Evolutionary conservation across 1,139 yeast species (phyloP).

Genomic region (Groenewaldozyma sp.): DNA sequence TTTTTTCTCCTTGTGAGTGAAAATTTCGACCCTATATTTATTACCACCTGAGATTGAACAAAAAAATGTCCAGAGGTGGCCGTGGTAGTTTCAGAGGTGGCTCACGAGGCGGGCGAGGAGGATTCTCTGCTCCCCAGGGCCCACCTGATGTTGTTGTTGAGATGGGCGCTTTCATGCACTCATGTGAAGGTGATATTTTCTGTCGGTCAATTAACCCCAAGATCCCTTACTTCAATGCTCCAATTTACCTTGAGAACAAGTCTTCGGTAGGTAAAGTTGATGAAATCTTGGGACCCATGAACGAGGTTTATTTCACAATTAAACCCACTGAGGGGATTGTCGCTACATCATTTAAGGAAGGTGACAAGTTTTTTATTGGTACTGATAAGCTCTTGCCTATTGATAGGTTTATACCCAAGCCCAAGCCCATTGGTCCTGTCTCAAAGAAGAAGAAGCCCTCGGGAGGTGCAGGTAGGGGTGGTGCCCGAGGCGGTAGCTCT

Average conservation of each 20-base stretch:
- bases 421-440: constrained; percentile 61
- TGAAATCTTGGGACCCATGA: constrained; percentile 94
- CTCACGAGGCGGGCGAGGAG: constrained; percentile 49
- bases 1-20: constrained; percentile 4
- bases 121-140: constrained; percentile 53
- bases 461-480: constrained; percentile 39
- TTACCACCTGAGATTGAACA: too few species aligned
- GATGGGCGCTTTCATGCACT: constrained; percentile 87
- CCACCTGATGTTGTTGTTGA: constrained; percentile 92
- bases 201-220: constrained; percentile 91
- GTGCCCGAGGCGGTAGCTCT: constrained; percentile 46
- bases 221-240: constrained; percentile 98
- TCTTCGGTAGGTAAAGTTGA: constrained; percentile 96
- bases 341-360: constrained; percentile 85
- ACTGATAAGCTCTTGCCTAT: constrained; percentile 92
- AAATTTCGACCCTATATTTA: too few species aligned
- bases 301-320: constrained; percentile 93
- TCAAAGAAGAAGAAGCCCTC: constrained; percentile 51
- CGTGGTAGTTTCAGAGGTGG: constrained; percentile 19
- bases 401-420: constrained; percentile 86
- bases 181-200: constrained; percentile 96
- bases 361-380: constrained; percentile 92
- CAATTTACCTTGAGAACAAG: constrained; percentile 86
- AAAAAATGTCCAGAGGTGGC: constrained; percentile 18
- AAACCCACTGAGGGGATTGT: constrained; percentile 95